Evolutionary conservation across 371 early-diverging fungal species (phyloP).

Genomic region (Rhizopus arrhizus): DNA sequence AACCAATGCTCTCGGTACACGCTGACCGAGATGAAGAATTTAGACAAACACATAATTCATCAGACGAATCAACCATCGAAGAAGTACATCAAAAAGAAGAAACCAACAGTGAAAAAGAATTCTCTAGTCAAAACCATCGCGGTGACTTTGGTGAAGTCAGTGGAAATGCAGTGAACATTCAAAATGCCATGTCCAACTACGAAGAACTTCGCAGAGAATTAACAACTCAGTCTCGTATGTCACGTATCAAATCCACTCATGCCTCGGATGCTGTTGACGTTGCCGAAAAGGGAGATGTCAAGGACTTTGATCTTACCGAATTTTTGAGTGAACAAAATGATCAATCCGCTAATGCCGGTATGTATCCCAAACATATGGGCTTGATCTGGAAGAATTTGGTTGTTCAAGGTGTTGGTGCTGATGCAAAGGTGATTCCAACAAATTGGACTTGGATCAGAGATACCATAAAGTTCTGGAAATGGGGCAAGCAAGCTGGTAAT

Average conservation of each 20-base stretch:
- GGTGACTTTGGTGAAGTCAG: conserved; percentile 47
- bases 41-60: conserved; percentile 19
- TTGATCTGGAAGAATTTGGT: conserved; percentile 49
- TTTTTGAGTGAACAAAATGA: conserved; percentile 28
- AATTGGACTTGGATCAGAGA: conserved; percentile 32
- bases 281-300: conserved; percentile 27
- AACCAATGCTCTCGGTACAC: conserved; percentile 17
- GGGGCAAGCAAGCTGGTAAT: conserved; percentile 32
- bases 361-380: conserved; percentile 55
- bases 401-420: conserved; percentile 50
- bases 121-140: not conserved
- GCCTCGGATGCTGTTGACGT: conserved; percentile 16
- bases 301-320: conserved; percentile 37
- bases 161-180: conserved; percentile 53
- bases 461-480: conserved; percentile 34
- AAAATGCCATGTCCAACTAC: conserved; percentile 46
- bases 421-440: conserved; percentile 37
- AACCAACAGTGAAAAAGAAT: conserved; percentile 16
- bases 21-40: conserved; percentile 23
- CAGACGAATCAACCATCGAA: conserved; percentile 31
- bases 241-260: conserved; percentile 25
- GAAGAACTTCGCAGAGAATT: conserved; percentile 52
- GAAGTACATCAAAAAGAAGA: conserved; percentile 31
- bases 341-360: conserved; percentile 33
- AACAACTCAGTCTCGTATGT: conserved; percentile 44